Conservation (phyloP, 225 moss, liverwort and hornwort genomes). For the Pseudisothecium myosuroides region DNA sequence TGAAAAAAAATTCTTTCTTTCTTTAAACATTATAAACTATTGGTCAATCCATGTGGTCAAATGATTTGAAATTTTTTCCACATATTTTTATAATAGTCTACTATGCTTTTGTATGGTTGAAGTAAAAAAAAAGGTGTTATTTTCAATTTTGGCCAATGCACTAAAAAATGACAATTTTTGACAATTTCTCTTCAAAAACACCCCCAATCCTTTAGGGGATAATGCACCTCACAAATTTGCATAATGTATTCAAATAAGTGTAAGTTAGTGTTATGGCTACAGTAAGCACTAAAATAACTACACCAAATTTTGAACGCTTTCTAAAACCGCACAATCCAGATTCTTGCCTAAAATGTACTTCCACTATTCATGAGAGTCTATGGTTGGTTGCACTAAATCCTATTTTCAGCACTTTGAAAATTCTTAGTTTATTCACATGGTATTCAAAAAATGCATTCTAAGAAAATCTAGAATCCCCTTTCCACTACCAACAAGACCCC, state of each 20-base stretch:
- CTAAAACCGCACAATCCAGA: no score
- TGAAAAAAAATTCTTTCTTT: background rate
- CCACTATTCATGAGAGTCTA: no score
- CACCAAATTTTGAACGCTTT: no score
- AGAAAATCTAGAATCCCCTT: no score
- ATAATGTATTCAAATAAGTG: background rate
- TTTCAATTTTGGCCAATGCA: background rate
- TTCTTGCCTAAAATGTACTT: no score
- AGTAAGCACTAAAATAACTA: background rate
- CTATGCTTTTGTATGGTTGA: background rate
- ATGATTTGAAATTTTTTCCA: background rate
- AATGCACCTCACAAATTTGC: background rate
- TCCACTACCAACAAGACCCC: no score
- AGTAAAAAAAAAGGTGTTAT: background rate
- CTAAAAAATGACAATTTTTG: background rate
- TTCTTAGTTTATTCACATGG: no score
- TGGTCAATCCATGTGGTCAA: accelerated
- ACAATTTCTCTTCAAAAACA: background rate
- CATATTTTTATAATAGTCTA: background rate
- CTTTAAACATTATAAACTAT: background rate
- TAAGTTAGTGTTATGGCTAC: background rate
- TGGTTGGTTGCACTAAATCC: no score
- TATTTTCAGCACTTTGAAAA: no score
- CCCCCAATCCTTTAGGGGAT: no score
- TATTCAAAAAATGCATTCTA: no score